Evolutionary conservation across 2,329 filamentous ascomycete species (phyloP).

Genomic region (Venturia nashicola): DNA sequence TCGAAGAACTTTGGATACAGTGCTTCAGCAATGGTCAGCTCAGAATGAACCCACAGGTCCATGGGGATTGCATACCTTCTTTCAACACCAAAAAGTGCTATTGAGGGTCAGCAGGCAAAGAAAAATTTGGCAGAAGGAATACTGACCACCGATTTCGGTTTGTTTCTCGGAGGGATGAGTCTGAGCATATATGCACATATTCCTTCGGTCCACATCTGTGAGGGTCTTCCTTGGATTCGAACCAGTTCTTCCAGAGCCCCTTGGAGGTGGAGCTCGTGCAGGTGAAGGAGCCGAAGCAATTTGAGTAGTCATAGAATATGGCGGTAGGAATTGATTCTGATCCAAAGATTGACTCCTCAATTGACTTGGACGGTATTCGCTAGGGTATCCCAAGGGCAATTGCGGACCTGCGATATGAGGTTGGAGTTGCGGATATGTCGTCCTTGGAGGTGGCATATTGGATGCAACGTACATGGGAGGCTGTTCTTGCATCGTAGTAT

Average conservation of each 20-base stretch:
- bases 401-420: conserved; percentile 25
- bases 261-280: conserved; percentile 27
- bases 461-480: conserved; percentile 21
- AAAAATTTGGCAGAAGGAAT: not conserved
- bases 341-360: conserved; percentile 4
- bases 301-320: conserved; percentile 17
- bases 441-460: conserved; percentile 27
- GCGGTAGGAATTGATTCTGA: not conserved
- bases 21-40: conserved; percentile 43
- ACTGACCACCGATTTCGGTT: conserved; percentile 80
- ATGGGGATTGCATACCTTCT: conserved; percentile 57
- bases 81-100: conserved; percentile 87
- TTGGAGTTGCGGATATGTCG: conserved; percentile 26
- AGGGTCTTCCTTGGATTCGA: conserved; percentile 72
- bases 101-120: conserved; percentile 8
- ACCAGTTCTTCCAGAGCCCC: conserved; percentile 26
- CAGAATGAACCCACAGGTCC: not conserved
- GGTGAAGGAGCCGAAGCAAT: conserved; percentile 21
- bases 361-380: conserved; percentile 13
- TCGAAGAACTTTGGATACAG: conserved; percentile 93
- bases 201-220: conserved; percentile 77
- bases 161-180: conserved; percentile 86
- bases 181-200: conserved; percentile 90
- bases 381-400: conserved; percentile 31
- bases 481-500: conserved; percentile 27